Base-by-base conservation (phyloP, 2,329 filamentous ascomycete genomes). In the Beauveria asiatica region DNA sequence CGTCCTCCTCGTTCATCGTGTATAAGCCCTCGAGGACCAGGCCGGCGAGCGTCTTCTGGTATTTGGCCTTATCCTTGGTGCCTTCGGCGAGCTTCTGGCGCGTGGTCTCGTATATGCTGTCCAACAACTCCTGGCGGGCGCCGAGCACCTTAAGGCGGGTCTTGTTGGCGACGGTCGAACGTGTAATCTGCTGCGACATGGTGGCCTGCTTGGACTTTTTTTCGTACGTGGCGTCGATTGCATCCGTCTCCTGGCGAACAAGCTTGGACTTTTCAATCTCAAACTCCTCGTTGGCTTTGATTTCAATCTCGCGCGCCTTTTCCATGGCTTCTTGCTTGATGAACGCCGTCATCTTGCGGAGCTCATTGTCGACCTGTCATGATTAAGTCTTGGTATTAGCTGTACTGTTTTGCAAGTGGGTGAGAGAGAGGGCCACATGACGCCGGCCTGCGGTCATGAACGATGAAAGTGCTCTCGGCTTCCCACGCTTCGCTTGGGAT, bases 311-410 rank as follows among this genome's bases (percentile, higher is more conserved):
- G 73, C 89, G 89, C 70, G 92, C 92, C 79, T 99, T 99, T 75
- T 99, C 94, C 71, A 89, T 84, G 62, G 94, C 94, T 80, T 99
- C 94, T 80, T 97, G 94, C 76, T 92, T 90, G 86, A 99, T 99
- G 85, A 99, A 99, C 73, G 92, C 93, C 62, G 94, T 97, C 94
- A 99, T 99, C 85, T 99, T 99, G 83, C 90, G 92, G 78, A 99
- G 90, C 86, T 99, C 94, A 78, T 90, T 87, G 78, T 90, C 87
- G 83, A 99, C 94, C 92, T 97, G 74, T 50, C 11, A 44, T 21
- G 3, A 6, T 37, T 37, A 1, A 1, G 33, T 37, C 33, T 37
- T 37, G 11, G 11, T 48, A 27, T 56, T 56, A 56, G 53, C 42
- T 56, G n/a, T 13, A 5, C 10, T 5, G 10, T 37, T 3, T 23